phyloP scores from a whole-genome alignment of 805 yeast species.

The Candida tallmaniae region DNA sequence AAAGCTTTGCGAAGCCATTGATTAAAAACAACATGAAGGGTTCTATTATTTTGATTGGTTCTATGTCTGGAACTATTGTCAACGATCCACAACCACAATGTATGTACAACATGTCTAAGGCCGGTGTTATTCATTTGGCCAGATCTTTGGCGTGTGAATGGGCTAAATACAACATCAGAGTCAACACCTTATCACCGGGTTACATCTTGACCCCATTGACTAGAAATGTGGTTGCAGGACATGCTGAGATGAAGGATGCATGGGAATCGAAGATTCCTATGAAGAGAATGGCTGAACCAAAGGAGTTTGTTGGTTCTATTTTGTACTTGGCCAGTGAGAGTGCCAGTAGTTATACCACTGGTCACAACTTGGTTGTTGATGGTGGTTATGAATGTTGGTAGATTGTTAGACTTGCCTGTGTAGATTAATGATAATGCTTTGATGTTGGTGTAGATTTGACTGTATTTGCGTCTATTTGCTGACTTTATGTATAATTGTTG shows the following conservation, averaged over 20 bases:
- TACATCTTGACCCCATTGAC: constrained; percentile 79
- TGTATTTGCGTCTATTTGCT: too few species aligned
- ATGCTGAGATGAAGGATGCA: constrained; percentile 57
- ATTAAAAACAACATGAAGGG: constrained; percentile 53
- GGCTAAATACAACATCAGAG: constrained; percentile 73
- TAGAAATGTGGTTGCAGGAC: constrained; percentile 60
- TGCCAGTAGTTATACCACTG: constrained; percentile 79
- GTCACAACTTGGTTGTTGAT: constrained; percentile 77
- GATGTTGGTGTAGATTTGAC: constrained; percentile 1
- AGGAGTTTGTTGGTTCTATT: constrained; percentile 74
- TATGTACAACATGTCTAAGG: constrained; percentile 82
- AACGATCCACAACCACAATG: constrained; percentile 78
- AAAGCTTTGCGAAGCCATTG: constrained; percentile 65
- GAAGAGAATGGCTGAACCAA: constrained; percentile 82
- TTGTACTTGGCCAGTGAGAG: constrained; percentile 66
- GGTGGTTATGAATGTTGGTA: constrained; percentile 88
- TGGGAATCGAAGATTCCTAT: constrained; percentile 74
- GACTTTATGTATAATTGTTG: too few species aligned
- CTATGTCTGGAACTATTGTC: constrained; percentile 75
- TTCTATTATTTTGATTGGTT: constrained; percentile 66
- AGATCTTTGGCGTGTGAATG: constrained; percentile 76
- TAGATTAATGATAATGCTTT: constrained; percentile 10
- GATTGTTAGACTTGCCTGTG: constrained; percentile 12
- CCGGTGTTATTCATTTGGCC: constrained; percentile 79
- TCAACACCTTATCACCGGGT: constrained; percentile 76